Percentiles rank a stretch among this genome's conserved stretches.
Conservation (phyloP, 202 grass and related monocot species). For the Digitaria exilis region DNA sequence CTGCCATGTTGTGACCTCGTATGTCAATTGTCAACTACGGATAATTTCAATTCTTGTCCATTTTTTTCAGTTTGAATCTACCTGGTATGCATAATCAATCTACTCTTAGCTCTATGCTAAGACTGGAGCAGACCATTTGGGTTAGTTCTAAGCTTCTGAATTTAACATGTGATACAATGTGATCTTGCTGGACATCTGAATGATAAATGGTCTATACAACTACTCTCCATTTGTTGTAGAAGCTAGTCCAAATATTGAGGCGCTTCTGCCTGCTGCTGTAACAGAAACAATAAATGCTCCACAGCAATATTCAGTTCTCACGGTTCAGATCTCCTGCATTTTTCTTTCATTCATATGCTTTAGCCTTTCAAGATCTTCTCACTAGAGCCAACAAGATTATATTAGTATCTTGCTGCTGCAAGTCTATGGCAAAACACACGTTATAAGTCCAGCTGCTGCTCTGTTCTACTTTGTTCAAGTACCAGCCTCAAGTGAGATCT, state of each 20-base stretch:
- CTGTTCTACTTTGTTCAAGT: neutral
- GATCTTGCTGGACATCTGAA: neutral
- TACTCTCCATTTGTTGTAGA: neutral
- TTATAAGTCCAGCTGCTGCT: neutral
- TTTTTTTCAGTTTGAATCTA: neutral
- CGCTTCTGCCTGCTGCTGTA: neutral
- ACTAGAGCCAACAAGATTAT: neutral
- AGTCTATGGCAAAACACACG: neutral
- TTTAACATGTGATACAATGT: neutral
- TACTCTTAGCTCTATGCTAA: neutral
- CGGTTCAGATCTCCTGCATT: neutral
- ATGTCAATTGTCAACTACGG: neutral
- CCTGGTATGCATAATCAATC: neutral
- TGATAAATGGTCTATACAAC: neutral
- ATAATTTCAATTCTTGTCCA: neutral
- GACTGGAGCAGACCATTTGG: neutral
- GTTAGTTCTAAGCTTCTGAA: neutral
- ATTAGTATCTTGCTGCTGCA: neutral
- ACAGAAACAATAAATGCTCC: neutral
- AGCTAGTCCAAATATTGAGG: neutral
- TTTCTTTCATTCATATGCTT: neutral
- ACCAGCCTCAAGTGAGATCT: neutral
- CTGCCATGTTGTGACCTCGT: conserved; percentile 5
- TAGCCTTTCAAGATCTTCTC: neutral
- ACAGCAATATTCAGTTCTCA: neutral